These are phyloP conservation scores for Oidium heveae DNA, from an alignment of 2,329 filamentous ascomycete species.

Conservation along the genomic window DNA sequence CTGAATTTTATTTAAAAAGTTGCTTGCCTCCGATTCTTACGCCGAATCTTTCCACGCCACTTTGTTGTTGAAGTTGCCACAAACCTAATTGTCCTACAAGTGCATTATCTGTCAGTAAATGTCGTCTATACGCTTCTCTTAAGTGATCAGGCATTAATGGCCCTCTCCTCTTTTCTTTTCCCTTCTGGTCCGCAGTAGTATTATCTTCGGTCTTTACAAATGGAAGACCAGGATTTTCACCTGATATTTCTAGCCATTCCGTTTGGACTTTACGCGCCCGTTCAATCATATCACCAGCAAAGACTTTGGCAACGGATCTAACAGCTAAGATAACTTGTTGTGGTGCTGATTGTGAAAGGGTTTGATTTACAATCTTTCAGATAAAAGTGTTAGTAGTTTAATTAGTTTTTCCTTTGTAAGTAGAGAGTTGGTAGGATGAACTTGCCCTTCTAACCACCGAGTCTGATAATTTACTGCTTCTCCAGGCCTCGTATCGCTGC, in stretches of 20 bases:
- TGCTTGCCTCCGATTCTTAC: constrained; percentile 11
- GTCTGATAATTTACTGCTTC: constrained; percentile 41
- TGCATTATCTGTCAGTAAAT: constrained; percentile 37
- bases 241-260: constrained; percentile 37
- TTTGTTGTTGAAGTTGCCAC: constrained; percentile 34
- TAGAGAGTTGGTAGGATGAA: constrained; percentile 1
- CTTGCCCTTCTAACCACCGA: constrained; percentile 41
- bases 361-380: constrained; percentile 46
- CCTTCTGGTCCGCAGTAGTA: constrained; percentile 12
- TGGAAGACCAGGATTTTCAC: constrained; percentile 30
- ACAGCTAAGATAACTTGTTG: constrained; percentile 51
- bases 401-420: too few relatives aligned
- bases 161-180: constrained; percentile 19
- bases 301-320: constrained; percentile 50
- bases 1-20: constrained; percentile 10
- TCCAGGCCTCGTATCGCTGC: constrained; percentile 44
- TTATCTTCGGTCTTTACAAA: constrained; percentile 16
- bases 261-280: constrained; percentile 42
- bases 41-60: constrained; percentile 31
- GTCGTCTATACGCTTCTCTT: constrained; percentile 44
- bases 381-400: background rate
- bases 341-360: constrained; percentile 55
- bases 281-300: constrained; percentile 53
- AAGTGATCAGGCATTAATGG: constrained; percentile 52
- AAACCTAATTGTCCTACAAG: constrained; percentile 27